Conservation (phyloP, 495 filamentous ascomycete genomes). For the Aspergillus saccharolyticus region DNA sequence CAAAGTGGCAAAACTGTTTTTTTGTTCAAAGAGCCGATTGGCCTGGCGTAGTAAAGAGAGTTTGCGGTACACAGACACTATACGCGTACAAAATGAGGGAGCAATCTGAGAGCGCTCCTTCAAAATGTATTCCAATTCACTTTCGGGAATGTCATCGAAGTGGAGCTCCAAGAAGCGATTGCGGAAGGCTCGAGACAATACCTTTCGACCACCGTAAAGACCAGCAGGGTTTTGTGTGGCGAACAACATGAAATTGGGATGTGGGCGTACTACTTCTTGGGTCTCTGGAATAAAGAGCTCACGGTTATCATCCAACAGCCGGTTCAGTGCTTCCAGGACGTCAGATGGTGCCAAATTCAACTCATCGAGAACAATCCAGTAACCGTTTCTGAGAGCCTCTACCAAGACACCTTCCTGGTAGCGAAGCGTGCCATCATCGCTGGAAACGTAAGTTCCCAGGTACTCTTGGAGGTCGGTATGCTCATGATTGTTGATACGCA, state of each 20-base stretch:
- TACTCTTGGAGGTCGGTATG: slow-evolving; percentile 99
- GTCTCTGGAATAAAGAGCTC: slow-evolving; percentile 97
- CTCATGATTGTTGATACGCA: slow-evolving; percentile 98
- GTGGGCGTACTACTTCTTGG: slow-evolving; percentile 85
- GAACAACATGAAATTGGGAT: slow-evolving; percentile 95
- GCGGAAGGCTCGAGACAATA: slow-evolving; percentile 86
- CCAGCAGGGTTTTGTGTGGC: slow-evolving; percentile 98
- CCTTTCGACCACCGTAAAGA: slow-evolving; percentile 90
- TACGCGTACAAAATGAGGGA: slow-evolving; percentile 82
- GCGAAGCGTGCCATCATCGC: slow-evolving; percentile 70
- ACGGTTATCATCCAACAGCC: slow-evolving; percentile 94
- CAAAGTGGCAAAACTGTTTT: slow-evolving; percentile 93
- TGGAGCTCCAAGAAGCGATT: slow-evolving; percentile 97
- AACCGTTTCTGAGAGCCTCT: slow-evolving; percentile 82
- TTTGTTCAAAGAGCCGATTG: slow-evolving; percentile 89
- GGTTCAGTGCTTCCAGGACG: slow-evolving; percentile 91
- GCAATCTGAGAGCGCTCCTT: slow-evolving; percentile 83
- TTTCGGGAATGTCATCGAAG: slow-evolving; percentile 95
- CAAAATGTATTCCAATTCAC: slow-evolving; percentile 89
- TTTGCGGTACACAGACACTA: slow-evolving; percentile 91
- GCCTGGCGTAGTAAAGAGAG: slow-evolving; percentile 84
- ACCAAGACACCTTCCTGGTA: slow-evolving; percentile 96
- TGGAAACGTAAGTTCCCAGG: slow-evolving; percentile 87
- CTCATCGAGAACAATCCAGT: slow-evolving; percentile 98
- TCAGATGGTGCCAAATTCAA: slow-evolving; percentile 95